Evolutionary conservation across 495 filamentous ascomycete genomes (phyloP).

Genomic region (Oidiodendron maius): DNA sequence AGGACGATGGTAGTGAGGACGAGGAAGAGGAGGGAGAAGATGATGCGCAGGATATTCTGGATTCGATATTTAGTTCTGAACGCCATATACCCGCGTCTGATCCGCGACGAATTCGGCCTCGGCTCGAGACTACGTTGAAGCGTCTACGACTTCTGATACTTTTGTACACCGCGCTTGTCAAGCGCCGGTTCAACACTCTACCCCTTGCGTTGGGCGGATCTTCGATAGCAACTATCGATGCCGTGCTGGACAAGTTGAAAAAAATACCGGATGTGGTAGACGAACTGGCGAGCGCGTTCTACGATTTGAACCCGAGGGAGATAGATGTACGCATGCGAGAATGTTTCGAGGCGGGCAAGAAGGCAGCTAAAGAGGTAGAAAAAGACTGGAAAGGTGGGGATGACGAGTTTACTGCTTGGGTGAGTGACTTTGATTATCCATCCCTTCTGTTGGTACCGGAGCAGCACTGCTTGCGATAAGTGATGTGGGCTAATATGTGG

Average conservation of each 20-base stretch:
- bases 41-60: conserved; percentile 40
- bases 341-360: conserved; percentile 19
- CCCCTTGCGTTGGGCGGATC: conserved; percentile 20
- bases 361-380: conserved; percentile 12
- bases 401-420: conserved; percentile 26
- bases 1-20: conserved; percentile 34
- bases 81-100: conserved; percentile 48
- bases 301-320: conserved; percentile 25
- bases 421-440: no score
- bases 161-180: conserved; percentile 54
- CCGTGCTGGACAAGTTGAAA: conserved; percentile 31
- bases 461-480: no score
- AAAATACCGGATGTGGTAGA: conserved; percentile 38
- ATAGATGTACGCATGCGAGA: conserved; percentile 23
- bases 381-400: conserved; percentile 23
- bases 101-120: conserved; percentile 45
- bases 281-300: conserved; percentile 40
- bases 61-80: conserved; percentile 49
- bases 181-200: conserved; percentile 53
- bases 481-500: neutral
- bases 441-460: no score
- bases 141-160: conserved; percentile 50
- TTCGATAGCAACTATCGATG: conserved; percentile 26
- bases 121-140: conserved; percentile 50
- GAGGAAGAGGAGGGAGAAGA: conserved; percentile 35